Evolutionary conservation across 495 filamentous ascomycete species (phyloP), one percentile per base, ranked within the genome.

Genomic region (Copromyces sp.): DNA sequence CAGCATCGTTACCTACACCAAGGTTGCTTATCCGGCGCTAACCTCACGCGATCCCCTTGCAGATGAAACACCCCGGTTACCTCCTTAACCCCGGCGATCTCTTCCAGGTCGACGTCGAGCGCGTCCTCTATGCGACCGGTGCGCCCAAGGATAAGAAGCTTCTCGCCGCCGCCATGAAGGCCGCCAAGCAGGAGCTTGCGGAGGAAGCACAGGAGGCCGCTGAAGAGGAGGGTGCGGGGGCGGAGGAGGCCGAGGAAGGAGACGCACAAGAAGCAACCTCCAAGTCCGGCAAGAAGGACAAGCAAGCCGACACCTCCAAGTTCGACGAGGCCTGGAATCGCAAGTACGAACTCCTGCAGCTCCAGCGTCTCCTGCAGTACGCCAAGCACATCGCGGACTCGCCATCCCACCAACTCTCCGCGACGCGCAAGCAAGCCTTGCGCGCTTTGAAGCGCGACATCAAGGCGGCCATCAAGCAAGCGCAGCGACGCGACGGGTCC

Each of bases 71-170:
- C 79, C 94, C 95, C 1, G 90, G 93, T 74, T 99, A 98, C 83
- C 91, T 94, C 78, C 90, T 99, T 38, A 99, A 99, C 82, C 95
- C 95, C 11, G 95, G 95, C 68, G 95, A 99, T 79, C 91, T 99
- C 86, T 99, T 98, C 87, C 92, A 95, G 78, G 96, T 99, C 78
- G 92, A 97, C 9, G 87, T 90, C 53, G 93, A 95, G 7, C 89
- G 89, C 72, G 96, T 98, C 39, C 86, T 99, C 82, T 92, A 83
- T 75, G 95, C 93, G 32, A 97, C 94, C 11, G 95, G 95, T 40
- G 87, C 86, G 3, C 86, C 87, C 11, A 69, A 71, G 59, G 39
- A n/a, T 59, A 75, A 69, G 70, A 74, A 35, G 59, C 16, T 38
- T 3, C 20, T 70, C 35, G 70, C 73, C 29, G 45, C 71, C 8